Evolutionary conservation across 306 rosid genomes (phyloP).

Genomic region (Dryas alaskensis): DNA sequence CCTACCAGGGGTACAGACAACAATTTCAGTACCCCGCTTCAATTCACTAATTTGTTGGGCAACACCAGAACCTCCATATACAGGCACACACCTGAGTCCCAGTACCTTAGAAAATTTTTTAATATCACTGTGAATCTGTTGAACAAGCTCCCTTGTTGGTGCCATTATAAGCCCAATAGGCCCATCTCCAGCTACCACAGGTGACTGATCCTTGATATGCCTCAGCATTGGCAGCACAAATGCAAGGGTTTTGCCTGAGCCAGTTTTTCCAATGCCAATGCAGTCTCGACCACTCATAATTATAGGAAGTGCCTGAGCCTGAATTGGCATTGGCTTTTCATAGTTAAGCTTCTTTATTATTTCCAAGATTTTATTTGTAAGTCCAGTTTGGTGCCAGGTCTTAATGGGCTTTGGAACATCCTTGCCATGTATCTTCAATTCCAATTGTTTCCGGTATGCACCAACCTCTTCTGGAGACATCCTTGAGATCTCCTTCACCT

Average conservation of each 20-base stretch:
- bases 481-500: slow-evolving; percentile 68
- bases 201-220: slow-evolving; percentile 96
- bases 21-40: slow-evolving; percentile 96
- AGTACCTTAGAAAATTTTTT: slow-evolving; percentile 69
- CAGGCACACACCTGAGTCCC: slow-evolving; percentile 89
- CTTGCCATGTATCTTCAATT: slow-evolving; percentile 91
- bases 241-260: slow-evolving; percentile 95
- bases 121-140: slow-evolving; percentile 88
- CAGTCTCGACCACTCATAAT: slow-evolving; percentile 97
- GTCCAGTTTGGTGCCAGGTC: slow-evolving; percentile 96
- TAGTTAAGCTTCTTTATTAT: slow-evolving; percentile 69
- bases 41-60: slow-evolving; percentile 97
- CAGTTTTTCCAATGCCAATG: slow-evolving; percentile 95
- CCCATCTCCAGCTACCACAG: slow-evolving; percentile 90
- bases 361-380: slow-evolving; percentile 80
- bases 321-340: slow-evolving; percentile 93
- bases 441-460: slow-evolving; percentile 71
- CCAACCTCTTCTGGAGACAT: slow-evolving; percentile 66
- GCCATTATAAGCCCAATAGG: slow-evolving; percentile 97
- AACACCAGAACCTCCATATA: slow-evolving; percentile 96
- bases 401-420: slow-evolving; percentile 93
- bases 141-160: slow-evolving; percentile 95
- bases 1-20: slow-evolving; percentile 96
- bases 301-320: slow-evolving; percentile 88
- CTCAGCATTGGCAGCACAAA: slow-evolving; percentile 95